phyloP scores from a whole-genome alignment of 257 asterid species.

The Lavandula angustifolia region DNA sequence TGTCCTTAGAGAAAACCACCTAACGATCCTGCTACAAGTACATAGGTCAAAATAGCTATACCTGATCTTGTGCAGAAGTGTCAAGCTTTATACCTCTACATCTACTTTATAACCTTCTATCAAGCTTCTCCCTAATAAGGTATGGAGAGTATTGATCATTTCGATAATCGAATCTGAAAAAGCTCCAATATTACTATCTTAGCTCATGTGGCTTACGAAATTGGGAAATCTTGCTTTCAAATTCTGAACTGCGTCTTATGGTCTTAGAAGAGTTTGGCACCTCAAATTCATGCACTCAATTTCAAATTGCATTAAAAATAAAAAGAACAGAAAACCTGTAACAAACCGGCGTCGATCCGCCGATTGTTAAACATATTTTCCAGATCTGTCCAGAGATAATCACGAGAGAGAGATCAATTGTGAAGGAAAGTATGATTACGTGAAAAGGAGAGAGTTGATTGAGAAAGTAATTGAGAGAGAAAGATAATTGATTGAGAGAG shows the following conservation, averaged over 20 bases:
- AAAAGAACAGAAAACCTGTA: neutral
- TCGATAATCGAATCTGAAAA: neutral
- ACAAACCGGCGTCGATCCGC: too few relatives aligned
- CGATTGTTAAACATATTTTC: too few relatives aligned
- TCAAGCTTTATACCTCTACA: neutral
- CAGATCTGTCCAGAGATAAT: too few relatives aligned
- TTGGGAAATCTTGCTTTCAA: neutral
- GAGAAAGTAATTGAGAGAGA: too few relatives aligned
- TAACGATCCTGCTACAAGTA: neutral
- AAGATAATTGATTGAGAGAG: too few relatives aligned
- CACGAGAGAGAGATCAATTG: too few relatives aligned
- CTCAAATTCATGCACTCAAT: neutral
- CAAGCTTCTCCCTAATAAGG: constrained; percentile 13
- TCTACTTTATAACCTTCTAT: neutral
- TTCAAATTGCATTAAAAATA: constrained; percentile 17
- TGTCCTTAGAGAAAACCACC: neutral
- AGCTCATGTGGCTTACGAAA: neutral
- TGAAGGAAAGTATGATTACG: too few relatives aligned
- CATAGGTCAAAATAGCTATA: too few relatives aligned
- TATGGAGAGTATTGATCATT: neutral
- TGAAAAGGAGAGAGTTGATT: too few relatives aligned
- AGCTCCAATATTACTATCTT: constrained; percentile 7
- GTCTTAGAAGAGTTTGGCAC: constrained; percentile 1
- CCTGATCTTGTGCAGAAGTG: constrained; percentile 7
- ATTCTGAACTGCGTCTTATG: neutral